Percentiles rank a stretch among this genome's conserved stretches.
phyloP scores from a whole-genome alignment of 2,329 filamentous ascomycete species.

The Phialophora tarda region DNA sequence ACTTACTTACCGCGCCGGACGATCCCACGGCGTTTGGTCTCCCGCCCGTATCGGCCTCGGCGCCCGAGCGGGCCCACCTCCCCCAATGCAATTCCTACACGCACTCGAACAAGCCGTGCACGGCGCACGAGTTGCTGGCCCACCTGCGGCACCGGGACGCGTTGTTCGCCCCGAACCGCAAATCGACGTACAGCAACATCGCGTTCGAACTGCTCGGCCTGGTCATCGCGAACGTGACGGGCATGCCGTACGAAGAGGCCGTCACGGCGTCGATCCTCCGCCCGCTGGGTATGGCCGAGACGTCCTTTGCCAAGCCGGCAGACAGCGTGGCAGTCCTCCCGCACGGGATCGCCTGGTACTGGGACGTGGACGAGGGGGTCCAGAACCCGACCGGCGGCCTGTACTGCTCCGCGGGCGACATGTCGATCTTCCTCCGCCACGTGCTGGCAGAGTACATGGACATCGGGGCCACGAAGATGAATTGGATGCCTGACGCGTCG shows the following conservation, averaged over 20 bases:
- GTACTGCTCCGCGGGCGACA: constrained; percentile 49
- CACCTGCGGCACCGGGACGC: constrained; percentile 24
- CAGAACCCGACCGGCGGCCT: constrained; percentile 53
- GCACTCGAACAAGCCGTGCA: constrained; percentile 30
- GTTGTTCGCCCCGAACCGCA: constrained; percentile 40
- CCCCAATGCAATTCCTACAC: constrained; percentile 30
- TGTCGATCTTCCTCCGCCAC: constrained; percentile 53
- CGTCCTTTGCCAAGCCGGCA: constrained; percentile 31
- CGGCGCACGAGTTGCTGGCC: constrained; percentile 27
- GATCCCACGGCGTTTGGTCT: constrained; percentile 31
- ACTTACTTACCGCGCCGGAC: constrained; percentile 25
- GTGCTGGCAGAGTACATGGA: constrained; percentile 50
- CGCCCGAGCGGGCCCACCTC: constrained; percentile 13
- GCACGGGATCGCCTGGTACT: constrained; percentile 42
- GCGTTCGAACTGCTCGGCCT: constrained; percentile 43
- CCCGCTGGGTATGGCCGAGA: constrained; percentile 32
- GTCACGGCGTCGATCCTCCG: constrained; percentile 36
- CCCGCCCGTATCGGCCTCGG: constrained; percentile 23
- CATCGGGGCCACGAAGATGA: constrained; percentile 45
- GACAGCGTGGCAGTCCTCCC: constrained; percentile 39
- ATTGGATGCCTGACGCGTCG: constrained; percentile 50
- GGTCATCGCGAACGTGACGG: constrained; percentile 41
- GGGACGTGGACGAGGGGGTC: constrained; percentile 51
- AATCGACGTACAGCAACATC: constrained; percentile 42
- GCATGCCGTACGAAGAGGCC: constrained; percentile 39